These are phyloP conservation scores for Penicillium sp. DNA, from an alignment of 2,329 filamentous ascomycete genomes.

Conservation along the genomic window DNA sequence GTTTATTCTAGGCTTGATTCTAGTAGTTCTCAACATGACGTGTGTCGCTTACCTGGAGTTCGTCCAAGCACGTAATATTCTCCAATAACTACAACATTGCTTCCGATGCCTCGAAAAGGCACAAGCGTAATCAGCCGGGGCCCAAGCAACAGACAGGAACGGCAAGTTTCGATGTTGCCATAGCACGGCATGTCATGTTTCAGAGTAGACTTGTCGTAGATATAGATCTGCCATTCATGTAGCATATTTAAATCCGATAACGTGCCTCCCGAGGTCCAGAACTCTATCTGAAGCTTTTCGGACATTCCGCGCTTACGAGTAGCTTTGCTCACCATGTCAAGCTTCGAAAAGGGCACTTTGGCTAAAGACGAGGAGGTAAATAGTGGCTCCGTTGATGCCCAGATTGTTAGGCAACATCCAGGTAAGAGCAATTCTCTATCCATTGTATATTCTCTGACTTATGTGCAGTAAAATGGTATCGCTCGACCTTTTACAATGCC, in stretches of 20 bases:
- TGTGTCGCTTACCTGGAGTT: slow-evolving; percentile 1
- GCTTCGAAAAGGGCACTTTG: slow-evolving; percentile 14
- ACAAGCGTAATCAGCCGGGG: neutral
- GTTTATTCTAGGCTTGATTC: neutral
- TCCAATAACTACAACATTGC: slow-evolving; percentile 25
- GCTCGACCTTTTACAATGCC: slow-evolving; percentile 68
- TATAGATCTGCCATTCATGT: neutral
- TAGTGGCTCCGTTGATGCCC: slow-evolving; percentile 7
- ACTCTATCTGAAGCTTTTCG: neutral
- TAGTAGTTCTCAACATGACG: neutral
- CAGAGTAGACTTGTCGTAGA: neutral
- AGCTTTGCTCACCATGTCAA: slow-evolving; percentile 9
- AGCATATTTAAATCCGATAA: neutral
- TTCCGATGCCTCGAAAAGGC: neutral
- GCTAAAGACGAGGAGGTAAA: slow-evolving; percentile 20
- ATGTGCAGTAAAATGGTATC: slow-evolving; percentile 60
- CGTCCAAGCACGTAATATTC: slow-evolving; percentile 34
- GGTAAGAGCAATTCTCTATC: slow-evolving; percentile 9
- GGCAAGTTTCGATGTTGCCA: slow-evolving; percentile 11
- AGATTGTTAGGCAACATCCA: slow-evolving; percentile 1
- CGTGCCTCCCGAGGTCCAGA: neutral
- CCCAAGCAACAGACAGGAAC: neutral
- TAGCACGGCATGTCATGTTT: slow-evolving; percentile 10
- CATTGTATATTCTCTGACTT: neutral
- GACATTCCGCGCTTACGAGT: neutral